Conservation (phyloP, 345 rosid species). For the Hypericum perforatum region DNA sequence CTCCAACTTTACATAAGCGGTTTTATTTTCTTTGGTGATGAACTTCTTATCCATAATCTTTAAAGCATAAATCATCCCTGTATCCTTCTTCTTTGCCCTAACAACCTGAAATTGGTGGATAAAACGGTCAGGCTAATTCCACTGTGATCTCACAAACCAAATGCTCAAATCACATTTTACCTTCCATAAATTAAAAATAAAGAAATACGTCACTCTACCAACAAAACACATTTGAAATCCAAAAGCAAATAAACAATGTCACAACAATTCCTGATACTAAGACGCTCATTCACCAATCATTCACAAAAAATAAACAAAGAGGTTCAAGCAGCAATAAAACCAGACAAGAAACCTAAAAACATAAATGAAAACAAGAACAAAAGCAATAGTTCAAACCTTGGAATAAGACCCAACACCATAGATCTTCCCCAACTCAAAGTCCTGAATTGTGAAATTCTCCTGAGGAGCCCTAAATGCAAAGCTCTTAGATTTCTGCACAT, state of each 20-base stretch:
- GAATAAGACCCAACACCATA: slow-evolving; percentile 97
- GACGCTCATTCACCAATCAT: too few relatives aligned
- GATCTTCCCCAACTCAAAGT: slow-evolving; percentile 97
- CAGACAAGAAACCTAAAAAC: neutral
- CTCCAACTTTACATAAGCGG: slow-evolving; percentile 90
- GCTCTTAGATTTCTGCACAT: slow-evolving; percentile 53
- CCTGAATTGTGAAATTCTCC: slow-evolving; percentile 71
- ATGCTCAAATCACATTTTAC: too few relatives aligned
- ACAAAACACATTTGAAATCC: too few relatives aligned
- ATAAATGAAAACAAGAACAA: neutral
- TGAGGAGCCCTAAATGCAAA: slow-evolving; percentile 98
- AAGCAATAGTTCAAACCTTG: slow-evolving; percentile 37
- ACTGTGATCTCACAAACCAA: too few relatives aligned
- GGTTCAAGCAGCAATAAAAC: neutral
- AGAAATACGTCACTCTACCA: too few relatives aligned
- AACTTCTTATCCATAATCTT: slow-evolving; percentile 99
- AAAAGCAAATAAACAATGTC: too few relatives aligned
- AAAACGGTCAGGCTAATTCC: too few relatives aligned
- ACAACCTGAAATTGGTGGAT: slow-evolving; percentile 52
- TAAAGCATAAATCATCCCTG: slow-evolving; percentile 77
- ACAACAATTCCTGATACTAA: too few relatives aligned
- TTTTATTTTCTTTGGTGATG: slow-evolving; percentile 95
- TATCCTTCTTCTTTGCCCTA: slow-evolving; percentile 90
- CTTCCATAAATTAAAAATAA: too few relatives aligned
- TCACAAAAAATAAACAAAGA: neutral